Base-by-base conservation (phyloP, 805 yeast species). In the Wickerhamomyces xylosicus region DNA sequence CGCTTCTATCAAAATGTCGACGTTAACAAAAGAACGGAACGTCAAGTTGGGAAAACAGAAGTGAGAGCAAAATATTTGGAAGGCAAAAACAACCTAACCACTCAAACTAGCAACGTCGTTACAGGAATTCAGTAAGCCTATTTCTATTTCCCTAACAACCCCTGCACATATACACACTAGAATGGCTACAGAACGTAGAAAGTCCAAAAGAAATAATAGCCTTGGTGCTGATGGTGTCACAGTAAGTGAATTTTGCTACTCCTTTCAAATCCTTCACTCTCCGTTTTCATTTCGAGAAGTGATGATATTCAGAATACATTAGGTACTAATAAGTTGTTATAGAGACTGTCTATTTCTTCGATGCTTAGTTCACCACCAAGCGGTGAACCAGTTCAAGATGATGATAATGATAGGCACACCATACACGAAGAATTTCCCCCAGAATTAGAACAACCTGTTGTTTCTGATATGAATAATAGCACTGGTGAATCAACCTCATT, bases 331-430 rank as follows among this genome's bases (percentile, higher is more conserved):
- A 4, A 8, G 5, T 25, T 4, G 14, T 10, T 9, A 25, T 13
- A 45, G 43, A 44, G 48, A 33, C 46, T 48, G 49, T 44, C 50
- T 13, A 48, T 48, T 25, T 48, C 52, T 7, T 44, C 52, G 2
- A 46, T 48, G 15, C 46, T 48, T 19, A 46, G 50, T 19, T 48
- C 52, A 10, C 50, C 52, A 15, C 43, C 44, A 6, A 20, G 33
- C 17, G 17, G 16, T 28, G 36, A 38, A 18, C 29, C 14, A 17
- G 19, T 5, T 13, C 14, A 11, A n/a, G 28, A 13, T 18, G 32
- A n/a, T 33, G 25, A 14, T 25, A 18, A 27, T 13, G 34, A 31
- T 21, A 19, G 37, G 20, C 10, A 18, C 20, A 14, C 8, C 36
- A 19, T 14, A 31, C 10, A 19, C 33, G 18, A 15, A 37, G 8